A percentile compares a stretch with the other conserved stretches of the same genome.
These are phyloP conservation scores for Cadophora gregata DNA, from an alignment of 2,329 filamentous ascomycete species.

Conservation along the genomic window DNA sequence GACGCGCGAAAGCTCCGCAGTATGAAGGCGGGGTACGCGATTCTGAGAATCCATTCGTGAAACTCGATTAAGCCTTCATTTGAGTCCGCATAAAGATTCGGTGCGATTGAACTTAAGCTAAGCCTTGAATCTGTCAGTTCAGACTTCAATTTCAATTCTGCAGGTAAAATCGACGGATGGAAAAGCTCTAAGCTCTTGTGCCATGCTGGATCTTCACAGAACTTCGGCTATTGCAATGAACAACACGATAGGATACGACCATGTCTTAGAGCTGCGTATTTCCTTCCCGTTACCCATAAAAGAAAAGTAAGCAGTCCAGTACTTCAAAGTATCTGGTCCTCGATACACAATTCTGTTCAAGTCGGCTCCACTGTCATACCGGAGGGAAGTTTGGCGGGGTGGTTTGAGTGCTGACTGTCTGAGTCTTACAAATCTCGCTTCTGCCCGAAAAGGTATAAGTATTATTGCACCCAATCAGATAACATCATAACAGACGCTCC, in stretches of 20 bases:
- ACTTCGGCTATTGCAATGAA: too few species aligned
- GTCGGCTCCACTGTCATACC: background rate
- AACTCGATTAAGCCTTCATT: conserved; percentile 80
- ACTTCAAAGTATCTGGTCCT: too few species aligned
- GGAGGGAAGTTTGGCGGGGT: background rate
- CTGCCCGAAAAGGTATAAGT: background rate
- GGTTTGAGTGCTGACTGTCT: too few species aligned
- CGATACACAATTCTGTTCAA: background rate
- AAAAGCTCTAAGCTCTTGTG: too few species aligned
- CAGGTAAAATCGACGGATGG: too few species aligned
- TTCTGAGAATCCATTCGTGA: conserved; percentile 84
- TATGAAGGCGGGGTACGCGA: conserved; percentile 90
- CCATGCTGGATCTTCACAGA: too few species aligned
- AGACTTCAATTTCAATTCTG: too few species aligned
- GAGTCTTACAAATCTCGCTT: background rate
- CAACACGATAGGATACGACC: too few species aligned
- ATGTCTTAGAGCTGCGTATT: too few species aligned
- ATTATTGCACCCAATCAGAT: background rate
- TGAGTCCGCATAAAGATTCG: conserved; percentile 84
- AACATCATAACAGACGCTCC: too few species aligned
- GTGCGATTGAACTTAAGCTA: conserved; percentile 70
- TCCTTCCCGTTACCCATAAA: too few species aligned
- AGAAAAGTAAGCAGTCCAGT: too few species aligned
- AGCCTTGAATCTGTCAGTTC: conserved; percentile 52
- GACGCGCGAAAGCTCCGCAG: conserved; percentile 78